Evolutionary conservation across 2,329 filamentous ascomycete genomes (phyloP).

Genomic region (Davidsoniella australis): DNA sequence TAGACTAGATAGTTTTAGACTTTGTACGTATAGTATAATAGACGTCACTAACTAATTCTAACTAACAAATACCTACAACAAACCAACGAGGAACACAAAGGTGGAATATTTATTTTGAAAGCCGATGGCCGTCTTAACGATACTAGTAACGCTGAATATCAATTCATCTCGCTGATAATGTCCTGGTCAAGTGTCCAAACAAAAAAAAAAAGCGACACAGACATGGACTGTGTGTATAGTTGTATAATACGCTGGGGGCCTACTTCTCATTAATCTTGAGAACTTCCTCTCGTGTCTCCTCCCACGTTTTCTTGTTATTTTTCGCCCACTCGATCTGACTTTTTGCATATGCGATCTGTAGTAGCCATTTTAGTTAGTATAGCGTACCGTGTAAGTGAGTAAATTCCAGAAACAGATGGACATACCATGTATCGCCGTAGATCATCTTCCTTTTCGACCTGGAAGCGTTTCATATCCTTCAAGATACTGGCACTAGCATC

Average conservation of each 20-base stretch:
- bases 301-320: slow-evolving; percentile 80
- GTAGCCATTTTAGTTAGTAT: slow-evolving; percentile 15
- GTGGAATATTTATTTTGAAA: no score
- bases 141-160: no score
- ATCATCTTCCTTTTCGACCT: slow-evolving; percentile 89
- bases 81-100: no score
- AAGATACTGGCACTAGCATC: slow-evolving; percentile 81
- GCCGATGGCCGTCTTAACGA: no score
- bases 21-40: no score
- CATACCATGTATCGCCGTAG: slow-evolving; percentile 88
- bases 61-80: no score
- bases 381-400: background rate
- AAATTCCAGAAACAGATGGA: slow-evolving; percentile 11
- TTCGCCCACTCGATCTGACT: slow-evolving; percentile 90
- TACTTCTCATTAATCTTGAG: slow-evolving; percentile 62
- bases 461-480: slow-evolving; percentile 81
- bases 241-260: background rate
- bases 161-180: no score
- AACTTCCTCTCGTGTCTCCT: slow-evolving; percentile 74
- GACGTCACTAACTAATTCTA: no score
- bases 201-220: no score
- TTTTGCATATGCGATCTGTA: slow-evolving; percentile 73
- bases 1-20: no score
- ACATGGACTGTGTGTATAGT: no score
- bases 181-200: no score